Evolutionary conservation across 257 asterid genomes (phyloP), one percentile per base, ranked within the genome.

Genomic region (Cinchona pubescens): DNA sequence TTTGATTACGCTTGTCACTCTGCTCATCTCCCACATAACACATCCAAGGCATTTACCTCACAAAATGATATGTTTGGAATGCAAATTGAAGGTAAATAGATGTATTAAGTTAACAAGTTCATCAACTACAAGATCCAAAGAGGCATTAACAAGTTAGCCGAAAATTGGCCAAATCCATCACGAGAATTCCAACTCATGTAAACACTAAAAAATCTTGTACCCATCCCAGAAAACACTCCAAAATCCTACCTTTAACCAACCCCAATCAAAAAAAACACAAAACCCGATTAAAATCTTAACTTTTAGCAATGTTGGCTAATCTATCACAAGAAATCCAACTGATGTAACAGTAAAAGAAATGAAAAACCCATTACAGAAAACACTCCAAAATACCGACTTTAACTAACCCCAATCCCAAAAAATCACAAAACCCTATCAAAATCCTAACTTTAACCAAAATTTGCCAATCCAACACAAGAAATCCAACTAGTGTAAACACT

Each of bases 321-420:
- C 45, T 10, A 4, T 40, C 8, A 40, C 5, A 40, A 40, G 45
- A 1, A 68, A 43, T 34, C 59, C 72, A 69, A 19, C 29, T 30
- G 16, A 69, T 3, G 32, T 53, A 35, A 71, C 63, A 46, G 15
- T 30, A 25, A 3, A 71, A n/a, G n/a, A 59, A 34, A 70, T 12
- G 38, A 30, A 49, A 16, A 25, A 16, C 51, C 27, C 10, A 23
- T 0, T 7, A 66, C 25, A 0, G 8, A 10, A n/a, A 64, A 42
- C 49, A 37, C 18, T 19, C 49, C 38, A 53, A 71, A 71, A 45
- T 53, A n/a, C 29, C 16, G 35, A 71, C 60, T 40, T 71, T 71
- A 23, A 53, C 19, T n/a, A 34, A 3, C 27, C 5, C 19, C 19
- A 40, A 3, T 29, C 21, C 53, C 45, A 1, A 46, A 9, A 46